phyloP scores from a whole-genome alignment of 192 early-diverging fungal species.

The Backusella luteola region DNA sequence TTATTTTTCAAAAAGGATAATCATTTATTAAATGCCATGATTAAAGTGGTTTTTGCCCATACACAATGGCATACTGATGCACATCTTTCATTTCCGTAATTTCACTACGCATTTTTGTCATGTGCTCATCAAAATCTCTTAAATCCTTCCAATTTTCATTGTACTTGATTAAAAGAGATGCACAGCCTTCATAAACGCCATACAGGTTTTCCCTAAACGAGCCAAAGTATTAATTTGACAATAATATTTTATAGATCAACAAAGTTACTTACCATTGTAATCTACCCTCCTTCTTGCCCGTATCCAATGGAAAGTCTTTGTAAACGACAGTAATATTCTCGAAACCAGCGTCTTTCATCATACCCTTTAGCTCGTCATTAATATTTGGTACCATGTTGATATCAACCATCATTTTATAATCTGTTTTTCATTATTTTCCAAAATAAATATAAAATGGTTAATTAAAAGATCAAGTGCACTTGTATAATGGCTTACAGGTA shows the following conservation, averaged over 20 bases:
- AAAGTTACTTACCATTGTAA: slow-evolving; percentile 1
- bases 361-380: background rate
- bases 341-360: background rate
- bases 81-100: background rate
- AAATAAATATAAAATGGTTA: too few relatives aligned
- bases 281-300: background rate
- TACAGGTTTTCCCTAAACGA: background rate
- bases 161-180: background rate
- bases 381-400: background rate
- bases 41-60: background rate
- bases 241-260: background rate
- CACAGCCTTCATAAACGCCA: background rate
- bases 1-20: background rate
- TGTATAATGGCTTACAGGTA: background rate
- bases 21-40: too few relatives aligned
- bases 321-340: background rate
- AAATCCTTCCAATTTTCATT: background rate
- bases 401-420: background rate
- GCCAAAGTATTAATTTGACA: too few relatives aligned
- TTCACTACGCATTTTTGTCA: background rate
- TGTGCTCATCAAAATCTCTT: background rate
- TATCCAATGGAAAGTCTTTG: background rate
- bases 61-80: background rate
- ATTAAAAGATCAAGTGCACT: background rate
- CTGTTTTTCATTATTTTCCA: background rate